Evolutionary conservation across 192 early-diverging fungal genomes (phyloP).

Genomic region (Dissophora ornata): DNA sequence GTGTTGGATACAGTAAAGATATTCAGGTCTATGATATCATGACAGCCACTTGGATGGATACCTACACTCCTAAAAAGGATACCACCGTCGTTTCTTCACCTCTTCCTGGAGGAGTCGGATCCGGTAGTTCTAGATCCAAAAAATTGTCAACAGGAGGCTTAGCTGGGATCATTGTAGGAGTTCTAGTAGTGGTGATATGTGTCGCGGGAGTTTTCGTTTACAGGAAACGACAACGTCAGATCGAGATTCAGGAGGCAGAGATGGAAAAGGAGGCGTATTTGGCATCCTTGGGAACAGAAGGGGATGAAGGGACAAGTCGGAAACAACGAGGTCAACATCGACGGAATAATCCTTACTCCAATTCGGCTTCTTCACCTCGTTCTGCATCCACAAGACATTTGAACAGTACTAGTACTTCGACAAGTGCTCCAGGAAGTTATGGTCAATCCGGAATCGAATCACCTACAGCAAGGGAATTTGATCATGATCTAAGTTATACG

Average conservation of each 20-base stretch:
- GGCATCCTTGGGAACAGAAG: constrained; percentile 28
- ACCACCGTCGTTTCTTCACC: constrained; percentile 22
- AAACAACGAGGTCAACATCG: neutral
- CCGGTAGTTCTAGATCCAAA: neutral
- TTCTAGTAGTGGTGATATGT: neutral
- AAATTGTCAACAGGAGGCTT: constrained; percentile 21
- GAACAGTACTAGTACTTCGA: neutral
- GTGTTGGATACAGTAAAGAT: constrained; percentile 27
- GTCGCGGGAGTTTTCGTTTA: constrained; percentile 16
- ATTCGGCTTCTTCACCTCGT: constrained; percentile 8
- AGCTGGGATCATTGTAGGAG: constrained; percentile 25
- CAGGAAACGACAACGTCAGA: constrained; percentile 18
- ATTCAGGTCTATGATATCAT: constrained; percentile 41
- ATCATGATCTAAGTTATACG: neutral
- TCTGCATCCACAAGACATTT: neutral
- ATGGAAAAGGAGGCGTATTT: constrained; percentile 39
- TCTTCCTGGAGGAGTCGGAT: constrained; percentile 1
- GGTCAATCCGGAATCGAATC: constrained; percentile 6
- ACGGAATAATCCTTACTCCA: neutral
- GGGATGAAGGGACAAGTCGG: no score
- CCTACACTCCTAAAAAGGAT: constrained; percentile 24
- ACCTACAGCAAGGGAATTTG: neutral
- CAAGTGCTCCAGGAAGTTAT: constrained; percentile 7
- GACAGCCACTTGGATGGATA: constrained; percentile 13
- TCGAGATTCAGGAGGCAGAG: constrained; percentile 36